phyloP scores from a whole-genome alignment of 257 asterid species.

The Avicennia marina region DNA sequence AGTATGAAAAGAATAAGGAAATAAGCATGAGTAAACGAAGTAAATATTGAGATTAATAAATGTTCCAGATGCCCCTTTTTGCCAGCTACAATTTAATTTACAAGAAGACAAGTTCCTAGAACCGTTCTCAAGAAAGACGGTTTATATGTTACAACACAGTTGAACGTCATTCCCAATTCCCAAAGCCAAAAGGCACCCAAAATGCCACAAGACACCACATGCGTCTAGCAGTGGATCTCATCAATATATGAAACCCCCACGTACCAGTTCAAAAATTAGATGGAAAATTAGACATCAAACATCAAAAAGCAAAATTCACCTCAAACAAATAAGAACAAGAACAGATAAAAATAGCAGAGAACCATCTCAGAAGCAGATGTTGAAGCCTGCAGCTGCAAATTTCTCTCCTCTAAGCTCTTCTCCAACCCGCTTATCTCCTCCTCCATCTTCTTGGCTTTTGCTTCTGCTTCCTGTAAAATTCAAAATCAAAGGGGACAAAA shows the following conservation, averaged over 20 bases:
- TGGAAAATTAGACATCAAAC: neutral
- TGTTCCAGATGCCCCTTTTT: conserved; percentile 29
- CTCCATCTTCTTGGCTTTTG: conserved; percentile 62
- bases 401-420: conserved; percentile 60
- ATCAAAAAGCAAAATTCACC: conserved; percentile 5
- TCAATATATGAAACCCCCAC: neutral
- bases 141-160: conserved; percentile 18
- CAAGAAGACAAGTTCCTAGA: conserved; percentile 41
- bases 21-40: conserved; percentile 7
- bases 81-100: conserved; percentile 27
- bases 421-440: conserved; percentile 54
- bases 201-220: conserved; percentile 30
- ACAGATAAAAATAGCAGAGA: neutral
- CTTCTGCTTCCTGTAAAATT: conserved; percentile 63
- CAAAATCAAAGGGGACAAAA: neutral
- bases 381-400: conserved; percentile 54
- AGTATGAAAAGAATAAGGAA: neutral
- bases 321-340: neutral
- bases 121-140: conserved; percentile 52
- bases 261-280: conserved; percentile 5
- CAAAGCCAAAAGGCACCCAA: conserved; percentile 39
- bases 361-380: conserved; percentile 63
- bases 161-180: no score
- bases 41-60: conserved; percentile 14
- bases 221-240: conserved; percentile 28